Evolutionary conservation across 805 yeast species (phyloP), one percentile per base, ranked within the genome.

Genomic region (Suhomyces emberorum): DNA sequence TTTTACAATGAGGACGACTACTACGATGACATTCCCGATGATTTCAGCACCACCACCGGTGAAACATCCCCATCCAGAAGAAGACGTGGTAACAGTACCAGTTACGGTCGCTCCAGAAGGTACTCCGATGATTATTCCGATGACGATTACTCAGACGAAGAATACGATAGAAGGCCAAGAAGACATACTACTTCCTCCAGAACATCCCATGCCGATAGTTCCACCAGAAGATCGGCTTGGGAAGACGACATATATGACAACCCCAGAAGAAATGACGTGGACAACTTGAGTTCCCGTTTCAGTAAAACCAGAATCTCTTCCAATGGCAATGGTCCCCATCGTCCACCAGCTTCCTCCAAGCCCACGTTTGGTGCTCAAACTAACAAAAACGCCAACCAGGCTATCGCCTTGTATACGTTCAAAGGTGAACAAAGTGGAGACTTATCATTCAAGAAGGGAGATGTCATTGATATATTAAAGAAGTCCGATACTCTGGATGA

Each of bases 371-470:
- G 75, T 35, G 53, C 58, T 4, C 46, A 50, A 47, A 52, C 52
- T 19, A 47, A 56, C 21, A 63, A 59, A 31, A 60, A 58, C 28
- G 72, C 83, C 4, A 81, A 78, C 46, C 89, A 88, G 59, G 98
- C 96, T 1, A 82, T 88, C 42, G 98, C 98, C 0, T 69, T 88
- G 46, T 91, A 76, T 63, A 73, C 88, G 2, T 91, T 93, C 60
- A 83, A 81, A 34, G 98, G 97, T 18, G 95, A 89, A 60, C 95
- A 91, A 63, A 57, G 73, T n/a, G 97, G 97, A 4, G 98, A 93
- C 60, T 71, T 93, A 52, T 77, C 95, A 4, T 93, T 93, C 72
- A 81, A 78, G 48, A 93, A 93, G 69, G 98, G 98, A 37, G 98
- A 93, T 59, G 83, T 86, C 11, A 86, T 93, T 48, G 82, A 87